A percentile compares a stretch with the other conserved stretches of the same genome.
Evolutionary conservation across 257 asterid species (phyloP).

Genomic region (Parsonsia alboflavescens): DNA sequence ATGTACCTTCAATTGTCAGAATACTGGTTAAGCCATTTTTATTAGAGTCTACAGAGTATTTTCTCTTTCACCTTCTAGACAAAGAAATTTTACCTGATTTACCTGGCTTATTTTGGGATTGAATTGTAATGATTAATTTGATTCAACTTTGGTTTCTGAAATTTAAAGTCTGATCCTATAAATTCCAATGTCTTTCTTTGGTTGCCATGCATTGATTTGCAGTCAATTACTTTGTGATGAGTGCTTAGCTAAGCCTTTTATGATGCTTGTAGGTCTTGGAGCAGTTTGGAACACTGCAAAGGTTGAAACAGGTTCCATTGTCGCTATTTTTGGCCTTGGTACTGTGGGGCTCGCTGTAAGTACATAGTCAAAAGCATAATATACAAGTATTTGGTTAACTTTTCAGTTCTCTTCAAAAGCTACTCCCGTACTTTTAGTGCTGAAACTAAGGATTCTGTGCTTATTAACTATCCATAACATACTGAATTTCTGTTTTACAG

Average conservation of each 20-base stretch:
- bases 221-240: background rate
- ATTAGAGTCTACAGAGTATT: too few relatives aligned
- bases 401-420: background rate
- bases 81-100: background rate
- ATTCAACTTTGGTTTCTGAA: background rate
- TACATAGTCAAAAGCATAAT: slow-evolving; percentile 2
- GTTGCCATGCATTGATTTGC: background rate
- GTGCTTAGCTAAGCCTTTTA: slow-evolving; percentile 6
- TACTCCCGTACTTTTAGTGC: background rate
- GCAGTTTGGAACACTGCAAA: slow-evolving; percentile 99
- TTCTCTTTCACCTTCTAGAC: background rate
- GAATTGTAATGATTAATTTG: background rate
- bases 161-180: background rate
- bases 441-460: background rate
- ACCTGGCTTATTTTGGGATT: background rate
- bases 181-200: background rate
- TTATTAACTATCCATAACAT: background rate
- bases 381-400: background rate
- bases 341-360: slow-evolving; percentile 97
- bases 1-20: background rate
- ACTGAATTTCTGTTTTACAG: slow-evolving; percentile 26
- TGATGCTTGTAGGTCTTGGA: slow-evolving; percentile 71
- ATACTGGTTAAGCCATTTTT: background rate
- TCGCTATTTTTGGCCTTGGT: slow-evolving; percentile 96
- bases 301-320: slow-evolving; percentile 90